phyloP scores from a whole-genome alignment of 2,329 filamentous ascomycete species.

The Purpureocillium takamizusanense region DNA sequence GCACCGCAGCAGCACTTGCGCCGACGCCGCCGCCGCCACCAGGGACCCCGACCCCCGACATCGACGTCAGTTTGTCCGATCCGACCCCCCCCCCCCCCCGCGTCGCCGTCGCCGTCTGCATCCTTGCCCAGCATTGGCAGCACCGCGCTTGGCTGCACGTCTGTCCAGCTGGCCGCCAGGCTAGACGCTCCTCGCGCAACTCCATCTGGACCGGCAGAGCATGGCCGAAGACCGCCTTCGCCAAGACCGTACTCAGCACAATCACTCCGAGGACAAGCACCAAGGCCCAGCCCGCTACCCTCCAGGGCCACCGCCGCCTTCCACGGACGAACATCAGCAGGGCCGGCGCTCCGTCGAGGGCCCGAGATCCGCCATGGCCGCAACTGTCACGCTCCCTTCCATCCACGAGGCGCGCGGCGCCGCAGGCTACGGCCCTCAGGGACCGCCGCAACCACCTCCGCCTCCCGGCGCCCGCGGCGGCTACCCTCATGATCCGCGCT shows the following conservation, averaged over 20 bases:
- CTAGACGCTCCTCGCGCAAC: constrained; percentile 16
- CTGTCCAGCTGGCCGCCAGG: constrained; percentile 10
- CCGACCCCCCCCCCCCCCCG: background rate
- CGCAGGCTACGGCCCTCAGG: constrained; percentile 17
- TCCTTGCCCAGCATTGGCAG: constrained; percentile 2
- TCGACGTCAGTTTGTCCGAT: background rate
- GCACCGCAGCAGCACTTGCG: too few relatives aligned
- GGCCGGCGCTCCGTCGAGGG: constrained; percentile 9
- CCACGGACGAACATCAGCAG: constrained; percentile 1
- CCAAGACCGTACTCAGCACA: constrained; percentile 26
- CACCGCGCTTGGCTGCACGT: constrained; percentile 3
- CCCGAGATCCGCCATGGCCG: constrained; percentile 28
- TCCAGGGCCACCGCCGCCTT: constrained; percentile 1
- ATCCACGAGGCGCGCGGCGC: constrained; percentile 36
- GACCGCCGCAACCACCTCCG: constrained; percentile 10
- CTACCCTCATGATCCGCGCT: constrained; percentile 25
- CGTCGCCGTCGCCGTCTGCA: constrained; percentile 7
- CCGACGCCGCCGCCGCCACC: background rate
- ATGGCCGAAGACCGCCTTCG: constrained; percentile 30
- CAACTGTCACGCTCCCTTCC: constrained; percentile 37
- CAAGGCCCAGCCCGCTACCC: constrained; percentile 4
- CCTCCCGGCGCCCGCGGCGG: constrained; percentile 21
- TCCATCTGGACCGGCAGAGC: constrained; percentile 16
- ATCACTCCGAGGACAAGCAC: constrained; percentile 23
- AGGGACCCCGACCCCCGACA: too few relatives aligned